These are phyloP conservation scores for Pyrenopolyporus hunteri DNA, from an alignment of 495 filamentous ascomycete species.

Conservation along the genomic window DNA sequence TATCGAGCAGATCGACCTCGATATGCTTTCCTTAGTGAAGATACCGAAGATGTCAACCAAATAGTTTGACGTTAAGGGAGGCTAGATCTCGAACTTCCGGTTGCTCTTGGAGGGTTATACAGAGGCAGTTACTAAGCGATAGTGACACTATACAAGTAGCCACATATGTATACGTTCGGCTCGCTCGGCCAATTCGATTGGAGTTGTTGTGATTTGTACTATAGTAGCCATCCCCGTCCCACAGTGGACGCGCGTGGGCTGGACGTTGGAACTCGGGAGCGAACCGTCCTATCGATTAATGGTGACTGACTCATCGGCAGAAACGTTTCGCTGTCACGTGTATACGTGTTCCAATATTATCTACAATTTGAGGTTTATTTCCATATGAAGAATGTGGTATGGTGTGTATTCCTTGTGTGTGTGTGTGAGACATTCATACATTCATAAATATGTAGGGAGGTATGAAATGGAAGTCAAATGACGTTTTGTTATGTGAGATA, in stretches of 20 bases:
- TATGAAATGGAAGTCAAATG: too few relatives aligned
- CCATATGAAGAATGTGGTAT: not conserved
- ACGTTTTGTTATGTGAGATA: too few relatives aligned
- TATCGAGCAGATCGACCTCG: not conserved
- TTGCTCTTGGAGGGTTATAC: slow-evolving; percentile 19
- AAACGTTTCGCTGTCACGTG: slow-evolving; percentile 11
- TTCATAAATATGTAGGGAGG: too few relatives aligned
- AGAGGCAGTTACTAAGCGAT: not conserved
- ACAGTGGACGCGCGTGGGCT: not conserved
- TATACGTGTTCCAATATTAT: not conserved
- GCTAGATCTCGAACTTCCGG: slow-evolving; percentile 12
- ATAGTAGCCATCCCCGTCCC: too few relatives aligned
- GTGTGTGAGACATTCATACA: not conserved
- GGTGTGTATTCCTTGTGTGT: too few relatives aligned
- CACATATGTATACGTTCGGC: slow-evolving; percentile 12
- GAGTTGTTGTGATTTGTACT: slow-evolving; percentile 12
- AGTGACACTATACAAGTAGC: not conserved
- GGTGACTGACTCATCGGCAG: not conserved
- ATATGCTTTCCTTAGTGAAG: not conserved
- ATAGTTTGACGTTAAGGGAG: slow-evolving; percentile 18
- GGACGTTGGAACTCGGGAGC: not conserved
- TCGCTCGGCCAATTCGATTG: slow-evolving; percentile 22
- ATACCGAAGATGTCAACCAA: not conserved
- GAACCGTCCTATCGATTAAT: not conserved
- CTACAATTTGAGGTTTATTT: not conserved